Evolutionary conservation across 163 green algal species (phyloP), one percentile per base, ranked within the genome.

Genomic region (Trebouxia gelatinosa): DNA sequence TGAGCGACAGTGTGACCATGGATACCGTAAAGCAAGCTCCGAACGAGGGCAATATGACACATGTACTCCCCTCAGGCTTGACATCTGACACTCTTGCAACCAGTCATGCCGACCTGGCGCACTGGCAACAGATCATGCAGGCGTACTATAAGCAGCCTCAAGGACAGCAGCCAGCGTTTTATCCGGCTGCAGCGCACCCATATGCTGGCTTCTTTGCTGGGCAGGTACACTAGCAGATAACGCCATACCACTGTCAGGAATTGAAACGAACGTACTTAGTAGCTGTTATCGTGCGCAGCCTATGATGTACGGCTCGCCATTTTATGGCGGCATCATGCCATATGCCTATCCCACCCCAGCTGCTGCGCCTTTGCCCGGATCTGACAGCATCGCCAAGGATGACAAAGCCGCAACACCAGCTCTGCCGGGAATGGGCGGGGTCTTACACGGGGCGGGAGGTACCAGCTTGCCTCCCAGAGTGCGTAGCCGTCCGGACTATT

Each of bases 241-340:
- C n/a, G n/a, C 58, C 16, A 26, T 17, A 16, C 16, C 21, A 37
- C n/a, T 68, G 9, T 32, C 58, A 32, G 17, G 58, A 16, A 68
- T 37, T 26, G 58, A 17, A 37, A 68, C 58, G 28, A 17, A 16
- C 21, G 16, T 26, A 9, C 31, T 37, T 9, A 68, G 58, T 26
- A 9, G 58, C 28, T 39, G 28, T 48, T 43, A 7, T 11, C 31
- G 9, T 26, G 13, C 19, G 71, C 32, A 78, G 71, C 48, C 71
- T 35, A n/a, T 78, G 28, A 78, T 78, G 71, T 67, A 78, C 35
- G 71, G 71, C 17, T 29, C 71, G 35, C 71, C 71, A 23, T 78
- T 78, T 6, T 78, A 78, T 21, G 71, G 71, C 32, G 71, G 71
- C 50, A 68, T 78, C 17, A n/a, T 78, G 29, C 71, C 71, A 4